Conservation (phyloP, 2,329 filamentous ascomycete species). For the Nigrospora osmanthi region DNA sequence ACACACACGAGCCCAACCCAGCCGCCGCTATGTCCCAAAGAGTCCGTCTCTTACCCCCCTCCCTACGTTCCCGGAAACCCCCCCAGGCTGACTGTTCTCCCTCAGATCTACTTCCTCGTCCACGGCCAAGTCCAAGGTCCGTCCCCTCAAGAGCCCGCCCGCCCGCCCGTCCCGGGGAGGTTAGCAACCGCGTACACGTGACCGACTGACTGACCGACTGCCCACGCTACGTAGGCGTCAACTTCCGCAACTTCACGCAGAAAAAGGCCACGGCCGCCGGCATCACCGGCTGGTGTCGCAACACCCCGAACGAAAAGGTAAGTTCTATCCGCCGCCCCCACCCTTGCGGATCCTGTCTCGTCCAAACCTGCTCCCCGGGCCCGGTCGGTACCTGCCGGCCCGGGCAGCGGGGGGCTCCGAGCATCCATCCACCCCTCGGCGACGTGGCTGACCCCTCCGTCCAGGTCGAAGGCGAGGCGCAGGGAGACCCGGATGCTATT, state of each 20-base stretch:
- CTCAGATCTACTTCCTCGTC: conserved; percentile 53
- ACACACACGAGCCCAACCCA: too few species aligned
- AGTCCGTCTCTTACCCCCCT: too few species aligned
- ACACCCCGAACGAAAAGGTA: conserved; percentile 49
- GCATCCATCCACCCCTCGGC: neutral
- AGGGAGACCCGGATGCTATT: conserved; percentile 61
- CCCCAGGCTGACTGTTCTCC: neutral
- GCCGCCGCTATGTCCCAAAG: too few species aligned
- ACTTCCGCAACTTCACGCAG: conserved; percentile 49
- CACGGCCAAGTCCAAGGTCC: conserved; percentile 65
- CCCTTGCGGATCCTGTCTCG: too few species aligned
- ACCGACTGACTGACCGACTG: neutral
- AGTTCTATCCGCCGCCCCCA: too few species aligned
- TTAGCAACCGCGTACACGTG: conserved; percentile 15
- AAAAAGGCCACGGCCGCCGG: conserved; percentile 40
- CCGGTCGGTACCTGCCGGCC: too few species aligned
- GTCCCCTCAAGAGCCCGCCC: conserved; percentile 7
- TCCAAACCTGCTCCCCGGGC: too few species aligned
- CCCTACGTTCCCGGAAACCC: too few species aligned
- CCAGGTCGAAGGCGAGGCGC: conserved; percentile 84
- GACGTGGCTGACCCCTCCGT: conserved; percentile 5
- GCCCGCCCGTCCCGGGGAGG: conserved; percentile 2
- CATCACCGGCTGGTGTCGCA: conserved; percentile 55
- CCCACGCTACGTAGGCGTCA: conserved; percentile 40
- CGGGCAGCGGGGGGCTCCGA: neutral